A percentile compares a stretch with the other conserved stretches of the same genome.
These are phyloP conservation scores for Psophocarpus tetragonolobus DNA, from an alignment of 306 rosid species.

Conservation along the genomic window DNA sequence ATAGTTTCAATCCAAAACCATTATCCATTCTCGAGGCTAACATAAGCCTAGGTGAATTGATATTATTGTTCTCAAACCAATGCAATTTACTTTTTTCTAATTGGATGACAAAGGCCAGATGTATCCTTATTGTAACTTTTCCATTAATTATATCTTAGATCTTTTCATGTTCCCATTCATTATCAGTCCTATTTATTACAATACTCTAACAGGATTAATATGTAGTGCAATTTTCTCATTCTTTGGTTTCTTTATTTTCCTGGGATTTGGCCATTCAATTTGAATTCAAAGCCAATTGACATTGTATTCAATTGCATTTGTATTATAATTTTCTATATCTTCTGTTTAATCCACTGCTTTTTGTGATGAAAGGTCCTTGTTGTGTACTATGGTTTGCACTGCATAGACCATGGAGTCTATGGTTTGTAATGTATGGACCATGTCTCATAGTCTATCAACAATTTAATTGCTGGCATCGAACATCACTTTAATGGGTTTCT, in stretches of 20 bases:
- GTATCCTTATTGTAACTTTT: not conserved
- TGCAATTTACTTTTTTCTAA: too few relatives aligned
- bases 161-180: not conserved
- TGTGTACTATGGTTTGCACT: not conserved
- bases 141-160: not conserved
- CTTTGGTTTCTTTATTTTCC: not conserved
- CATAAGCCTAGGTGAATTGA: not conserved
- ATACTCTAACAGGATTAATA: not conserved
- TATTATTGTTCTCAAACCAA: too few relatives aligned
- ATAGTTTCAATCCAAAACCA: not conserved
- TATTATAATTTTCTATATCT: not conserved
- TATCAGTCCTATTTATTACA: not conserved
- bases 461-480: not conserved
- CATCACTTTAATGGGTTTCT: not conserved
- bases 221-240: not conserved
- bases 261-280: constrained; percentile 3
- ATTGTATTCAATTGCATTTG: not conserved
- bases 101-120: not conserved
- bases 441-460: constrained; percentile 14
- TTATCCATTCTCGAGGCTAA: not conserved
- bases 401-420: not conserved
- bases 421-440: not conserved
- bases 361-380: constrained; percentile 16
- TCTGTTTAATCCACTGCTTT: not conserved
- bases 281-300: constrained; percentile 1